Percentiles rank a stretch among this genome's conserved stretches.
phyloP scores from a whole-genome alignment of 768 basidiomycete species.

The Macrolepiota dolichaula region DNA sequence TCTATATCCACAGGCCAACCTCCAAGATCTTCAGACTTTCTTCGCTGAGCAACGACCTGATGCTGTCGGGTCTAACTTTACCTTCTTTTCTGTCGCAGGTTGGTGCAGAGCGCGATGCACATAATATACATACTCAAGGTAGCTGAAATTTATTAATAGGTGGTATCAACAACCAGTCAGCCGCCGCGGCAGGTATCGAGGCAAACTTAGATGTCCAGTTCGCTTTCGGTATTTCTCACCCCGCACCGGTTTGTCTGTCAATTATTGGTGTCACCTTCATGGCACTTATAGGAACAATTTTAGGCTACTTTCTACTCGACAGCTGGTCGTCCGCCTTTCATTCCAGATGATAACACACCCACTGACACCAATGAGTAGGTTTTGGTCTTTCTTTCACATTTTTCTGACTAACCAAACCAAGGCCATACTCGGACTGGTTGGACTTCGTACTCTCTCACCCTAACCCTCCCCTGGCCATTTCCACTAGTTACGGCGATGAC shows the following conservation, averaged over 20 bases:
- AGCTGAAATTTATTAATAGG: constrained; percentile 28
- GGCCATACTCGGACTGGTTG: constrained; percentile 49
- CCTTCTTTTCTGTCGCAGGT: constrained; percentile 57
- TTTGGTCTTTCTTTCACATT: constrained; percentile 11
- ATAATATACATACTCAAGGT: neutral
- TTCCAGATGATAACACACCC: constrained; percentile 38
- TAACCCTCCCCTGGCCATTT: constrained; percentile 53
- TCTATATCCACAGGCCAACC: constrained; percentile 30
- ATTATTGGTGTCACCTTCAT: neutral
- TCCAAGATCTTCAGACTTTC: constrained; percentile 47
- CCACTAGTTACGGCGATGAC: constrained; percentile 66
- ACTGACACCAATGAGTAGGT: constrained; percentile 35
- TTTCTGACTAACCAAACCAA: constrained; percentile 11
- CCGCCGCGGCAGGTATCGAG: constrained; percentile 50
- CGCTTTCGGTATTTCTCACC: constrained; percentile 57
- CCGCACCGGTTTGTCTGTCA: constrained; percentile 39
- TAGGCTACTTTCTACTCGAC: constrained; percentile 57
- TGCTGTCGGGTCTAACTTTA: constrained; percentile 47
- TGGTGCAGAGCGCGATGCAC: neutral
- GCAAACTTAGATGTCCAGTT: constrained; percentile 65
- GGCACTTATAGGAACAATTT: constrained; percentile 10
- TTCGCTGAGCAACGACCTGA: constrained; percentile 41
- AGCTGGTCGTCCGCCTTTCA: constrained; percentile 57
- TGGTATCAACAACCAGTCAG: constrained; percentile 54
- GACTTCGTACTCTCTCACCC: constrained; percentile 44